These are phyloP conservation scores for Wallemia ichthyophaga DNA, from an alignment of 1,284 basidiomycete species.

Conservation along the genomic window DNA sequence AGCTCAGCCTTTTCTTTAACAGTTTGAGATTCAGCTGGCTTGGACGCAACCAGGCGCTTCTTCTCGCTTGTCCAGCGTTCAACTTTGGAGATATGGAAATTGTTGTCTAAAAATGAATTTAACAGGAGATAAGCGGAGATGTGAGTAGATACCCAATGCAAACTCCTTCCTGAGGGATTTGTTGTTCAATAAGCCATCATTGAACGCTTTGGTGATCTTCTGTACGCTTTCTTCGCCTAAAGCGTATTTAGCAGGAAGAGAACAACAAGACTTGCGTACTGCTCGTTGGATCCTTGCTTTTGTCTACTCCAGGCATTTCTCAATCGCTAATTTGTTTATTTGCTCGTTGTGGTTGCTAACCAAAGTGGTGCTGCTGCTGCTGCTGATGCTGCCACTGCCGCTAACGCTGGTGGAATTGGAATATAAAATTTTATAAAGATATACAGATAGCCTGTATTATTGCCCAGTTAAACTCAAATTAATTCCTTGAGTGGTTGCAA, in stretches of 20 bases:
- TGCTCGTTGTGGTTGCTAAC: no score
- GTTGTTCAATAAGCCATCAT: neutral
- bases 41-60: neutral
- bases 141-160: neutral
- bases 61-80: neutral
- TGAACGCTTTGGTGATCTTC: neutral
- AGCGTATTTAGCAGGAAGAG: neutral
- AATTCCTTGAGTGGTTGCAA: neutral
- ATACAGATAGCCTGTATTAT: neutral
- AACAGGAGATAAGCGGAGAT: neutral
- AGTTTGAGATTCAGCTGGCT: neutral
- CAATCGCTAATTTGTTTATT: no score
- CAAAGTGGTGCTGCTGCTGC: no score
- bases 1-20: neutral
- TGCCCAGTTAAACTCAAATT: neutral
- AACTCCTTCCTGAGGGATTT: neutral
- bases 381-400: no score
- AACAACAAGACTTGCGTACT: no score
- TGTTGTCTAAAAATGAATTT: neutral
- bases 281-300: no score
- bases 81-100: neutral
- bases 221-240: neutral
- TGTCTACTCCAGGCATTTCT: no score
- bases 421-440: neutral
- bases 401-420: no score